phyloP scores from a whole-genome alignment of 2,329 filamentous ascomycete species.

The Rutstroemia sp. region DNA sequence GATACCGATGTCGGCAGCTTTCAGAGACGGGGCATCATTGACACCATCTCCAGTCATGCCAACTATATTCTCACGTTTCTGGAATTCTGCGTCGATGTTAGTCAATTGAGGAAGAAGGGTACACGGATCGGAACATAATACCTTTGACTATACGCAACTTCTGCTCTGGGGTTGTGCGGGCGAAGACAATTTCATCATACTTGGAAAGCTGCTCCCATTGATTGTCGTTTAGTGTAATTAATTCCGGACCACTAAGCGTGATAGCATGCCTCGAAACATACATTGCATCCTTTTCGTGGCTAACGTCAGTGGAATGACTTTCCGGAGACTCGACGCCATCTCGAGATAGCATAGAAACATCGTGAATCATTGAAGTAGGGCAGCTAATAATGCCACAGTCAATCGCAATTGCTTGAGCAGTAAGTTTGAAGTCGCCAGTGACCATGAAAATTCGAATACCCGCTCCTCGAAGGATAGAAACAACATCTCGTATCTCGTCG shows the following conservation, averaged over 20 bases:
- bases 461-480: slow-evolving; percentile 54
- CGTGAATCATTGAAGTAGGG: slow-evolving; percentile 13
- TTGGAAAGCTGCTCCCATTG: slow-evolving; percentile 59
- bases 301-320: background rate
- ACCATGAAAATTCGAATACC: slow-evolving; percentile 71
- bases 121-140: slow-evolving; percentile 26
- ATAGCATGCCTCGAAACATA: slow-evolving; percentile 35
- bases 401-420: slow-evolving; percentile 61
- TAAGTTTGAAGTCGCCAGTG: slow-evolving; percentile 71
- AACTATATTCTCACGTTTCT: slow-evolving; percentile 46
- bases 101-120: background rate
- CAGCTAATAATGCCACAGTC: slow-evolving; percentile 61
- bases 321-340: slow-evolving; percentile 1
- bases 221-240: slow-evolving; percentile 53
- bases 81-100: slow-evolving; percentile 27
- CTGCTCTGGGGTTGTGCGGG: slow-evolving; percentile 67
- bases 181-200: slow-evolving; percentile 69
- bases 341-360: slow-evolving; percentile 9
- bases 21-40: slow-evolving; percentile 46
- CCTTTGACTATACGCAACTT: slow-evolving; percentile 69
- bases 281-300: slow-evolving; percentile 2
- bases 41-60: slow-evolving; percentile 44
- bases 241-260: slow-evolving; percentile 55
- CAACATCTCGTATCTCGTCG: slow-evolving; percentile 47
- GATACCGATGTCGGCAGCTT: slow-evolving; percentile 59